Base-by-base conservation (phyloP, 371 early-diverging fungal species). In the Lichtheimia corymbifera region DNA sequence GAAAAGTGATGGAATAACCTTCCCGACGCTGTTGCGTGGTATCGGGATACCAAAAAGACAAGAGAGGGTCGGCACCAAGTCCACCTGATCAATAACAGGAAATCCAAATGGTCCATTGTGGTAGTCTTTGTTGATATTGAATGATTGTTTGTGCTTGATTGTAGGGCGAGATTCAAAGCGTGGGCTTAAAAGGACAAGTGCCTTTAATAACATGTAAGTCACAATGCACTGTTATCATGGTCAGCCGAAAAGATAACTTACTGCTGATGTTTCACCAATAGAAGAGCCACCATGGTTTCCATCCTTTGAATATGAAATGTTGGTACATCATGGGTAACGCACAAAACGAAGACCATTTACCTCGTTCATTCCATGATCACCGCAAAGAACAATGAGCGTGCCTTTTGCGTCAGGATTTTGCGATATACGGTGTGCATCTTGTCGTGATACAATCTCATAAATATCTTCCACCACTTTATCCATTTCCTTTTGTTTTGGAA, bases 281-380 rank as follows among this genome's bases (percentile, higher is more conserved):
- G 88, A 86, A 13, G 88, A 85, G 3, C 88, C 88, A 18, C 88
- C 88, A 60, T 88, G 88, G 51, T 86, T 86, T 12, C 88, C 88
- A 51, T 71, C 74, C 83, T 85, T 62, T 5, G 53, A 17, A 52
- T 7, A 44, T 11, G 47, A 30, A 40, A 30, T 44, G 27, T 20
- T 49, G 1, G 44, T 62, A 4, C 17, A 17, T 27, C 44, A 52
- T 49, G n/a, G 28, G 47, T 4, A 30, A 53, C 17, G 14, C 2
- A 9, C 17, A 47, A 88, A 18, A 92, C 4, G 27, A 15, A 18
- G 1, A n/a, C 9, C 12, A 13, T 61, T 91, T 58, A 94, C 89
- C 64, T 93, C 88, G 70, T 97, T 98, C 94, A 99, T 97, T 1
- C 99, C 99, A 73, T 99, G 99, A 78, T 99, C 99, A 40, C 99